These are phyloP conservation scores for Thalassiosira profunda DNA, from an alignment of 108 stramenopile genomes.

Conservation along the genomic window DNA sequence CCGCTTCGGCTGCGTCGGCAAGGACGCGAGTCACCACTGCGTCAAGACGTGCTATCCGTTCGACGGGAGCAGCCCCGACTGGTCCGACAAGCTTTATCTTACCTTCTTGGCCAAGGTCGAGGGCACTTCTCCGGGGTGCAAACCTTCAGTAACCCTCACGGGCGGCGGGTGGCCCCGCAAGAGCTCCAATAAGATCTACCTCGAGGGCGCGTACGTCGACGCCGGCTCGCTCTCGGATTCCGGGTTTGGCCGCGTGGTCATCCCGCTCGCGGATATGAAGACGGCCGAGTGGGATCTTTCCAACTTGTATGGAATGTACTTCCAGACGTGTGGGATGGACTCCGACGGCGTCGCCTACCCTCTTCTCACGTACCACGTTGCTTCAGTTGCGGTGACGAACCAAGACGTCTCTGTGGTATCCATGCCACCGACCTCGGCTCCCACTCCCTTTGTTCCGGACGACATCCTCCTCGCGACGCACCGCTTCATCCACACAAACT, in stretches of 20 bases:
- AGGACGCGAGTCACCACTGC: no score
- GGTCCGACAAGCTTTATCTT: no score
- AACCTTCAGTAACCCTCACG: no score
- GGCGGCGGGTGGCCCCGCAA: no score
- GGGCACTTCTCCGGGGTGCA: no score
- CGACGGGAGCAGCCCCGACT: no score
- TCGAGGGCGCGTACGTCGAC: constrained; percentile 17
- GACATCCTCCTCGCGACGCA: constrained; percentile 6
- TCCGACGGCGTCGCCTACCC: no score
- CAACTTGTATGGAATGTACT: background rate
- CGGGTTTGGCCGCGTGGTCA: constrained; percentile 8
- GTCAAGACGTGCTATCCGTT: no score
- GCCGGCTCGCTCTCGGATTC: background rate
- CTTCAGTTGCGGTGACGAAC: background rate
- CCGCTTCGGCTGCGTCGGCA: no score
- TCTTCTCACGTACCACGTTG: background rate
- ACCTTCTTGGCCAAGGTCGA: no score
- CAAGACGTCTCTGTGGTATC: no score
- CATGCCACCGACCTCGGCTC: constrained; percentile 5
- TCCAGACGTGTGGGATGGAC: constrained; percentile 27
- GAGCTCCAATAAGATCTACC: background rate
- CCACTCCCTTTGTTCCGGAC: background rate
- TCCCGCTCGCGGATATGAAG: constrained; percentile 1
- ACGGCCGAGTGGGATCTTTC: constrained; percentile 13
- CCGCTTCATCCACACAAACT: background rate